Evolutionary conservation across 202 grass and related monocot species (phyloP), one percentile per base, ranked within the genome.

Genomic region (Zizania palustris): DNA sequence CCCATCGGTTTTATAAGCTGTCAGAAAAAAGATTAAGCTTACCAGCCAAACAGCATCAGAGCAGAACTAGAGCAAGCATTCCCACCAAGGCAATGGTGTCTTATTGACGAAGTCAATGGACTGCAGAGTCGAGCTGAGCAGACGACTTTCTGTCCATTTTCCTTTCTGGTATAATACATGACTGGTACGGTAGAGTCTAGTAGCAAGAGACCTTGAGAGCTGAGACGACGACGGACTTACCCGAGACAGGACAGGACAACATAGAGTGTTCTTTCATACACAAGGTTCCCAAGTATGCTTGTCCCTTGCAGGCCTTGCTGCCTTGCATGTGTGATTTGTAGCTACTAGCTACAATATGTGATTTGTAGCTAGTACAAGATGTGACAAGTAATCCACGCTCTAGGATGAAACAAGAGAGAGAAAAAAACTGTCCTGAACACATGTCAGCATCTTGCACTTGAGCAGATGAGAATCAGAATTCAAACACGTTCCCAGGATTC

Each of bases 71-170:
- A 55, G 46, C 65, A 62, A 56, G 35, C 51, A 69, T 45, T 65
- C 65, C 56, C 63, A 58, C 46, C 18, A 60, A 80, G 83, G 22
- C 40, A 14, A 64, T 28, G 54, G 56, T 44, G 83, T 84, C 88
- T 8, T 90, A 28, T 84, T 72, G 58, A 67, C 49, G 28, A 92
- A 80, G 87, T 90, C 89, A 86, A 83, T 71, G 45, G 63, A 78
- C 66, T 83, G 55, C 69, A 71, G 50, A 18, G 82, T 84, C 63
- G 74, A 82, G 67, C 65, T 9, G n/a, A n/a, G n/a, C n/a, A n/a
- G n/a, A n/a, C n/a, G 28, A 28, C 28, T 28, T 28, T 28, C 28
- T 28, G 2, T 28, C 28, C 28, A 28, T 28, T 28, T 28, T 28
- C 28, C 0, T 28, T 28, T 28, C 28, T 28, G 28, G 2, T 28